phyloP scores from a whole-genome alignment of 768 basidiomycete genomes.

The Crepidotus variabilis region DNA sequence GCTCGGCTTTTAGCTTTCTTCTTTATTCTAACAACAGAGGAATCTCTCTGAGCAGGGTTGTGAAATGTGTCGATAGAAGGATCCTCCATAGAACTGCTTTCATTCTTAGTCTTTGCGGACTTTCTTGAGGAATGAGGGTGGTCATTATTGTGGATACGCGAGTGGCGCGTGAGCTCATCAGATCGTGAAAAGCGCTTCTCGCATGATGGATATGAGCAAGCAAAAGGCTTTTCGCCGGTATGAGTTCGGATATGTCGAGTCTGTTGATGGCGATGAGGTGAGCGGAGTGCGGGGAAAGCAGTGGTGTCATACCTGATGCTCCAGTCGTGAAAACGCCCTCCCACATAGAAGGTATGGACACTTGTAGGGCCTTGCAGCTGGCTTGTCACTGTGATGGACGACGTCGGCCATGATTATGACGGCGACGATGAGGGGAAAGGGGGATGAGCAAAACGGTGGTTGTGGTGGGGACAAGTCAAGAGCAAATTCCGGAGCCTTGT shows the following conservation, averaged over 20 bases:
- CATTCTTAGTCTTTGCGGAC: constrained; percentile 14
- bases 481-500: constrained; percentile 1
- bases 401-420: constrained; percentile 3
- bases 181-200: constrained; percentile 97
- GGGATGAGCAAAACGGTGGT: not conserved
- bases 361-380: constrained; percentile 78
- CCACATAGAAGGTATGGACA: constrained; percentile 91
- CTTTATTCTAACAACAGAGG: constrained; percentile 41
- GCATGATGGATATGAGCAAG: constrained; percentile 89
- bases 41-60: constrained; percentile 9
- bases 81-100: constrained; percentile 12
- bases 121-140: constrained; percentile 24
- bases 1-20: constrained; percentile 79
- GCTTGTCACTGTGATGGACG: constrained; percentile 26
- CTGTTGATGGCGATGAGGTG: constrained; percentile 36
- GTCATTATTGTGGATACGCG: constrained; percentile 83
- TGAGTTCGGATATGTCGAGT: constrained; percentile 98
- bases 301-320: constrained; percentile 73
- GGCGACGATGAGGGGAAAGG: not conserved
- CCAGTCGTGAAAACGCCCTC: constrained; percentile 92
- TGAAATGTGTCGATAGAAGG: constrained; percentile 13
- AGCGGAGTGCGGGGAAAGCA: constrained; percentile 1
- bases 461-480: not conserved
- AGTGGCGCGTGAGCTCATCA: constrained; percentile 97
- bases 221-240: constrained; percentile 97